Conservation (phyloP, 2,329 filamentous ascomycete species). For the Fusarium transvaalense region DNA sequence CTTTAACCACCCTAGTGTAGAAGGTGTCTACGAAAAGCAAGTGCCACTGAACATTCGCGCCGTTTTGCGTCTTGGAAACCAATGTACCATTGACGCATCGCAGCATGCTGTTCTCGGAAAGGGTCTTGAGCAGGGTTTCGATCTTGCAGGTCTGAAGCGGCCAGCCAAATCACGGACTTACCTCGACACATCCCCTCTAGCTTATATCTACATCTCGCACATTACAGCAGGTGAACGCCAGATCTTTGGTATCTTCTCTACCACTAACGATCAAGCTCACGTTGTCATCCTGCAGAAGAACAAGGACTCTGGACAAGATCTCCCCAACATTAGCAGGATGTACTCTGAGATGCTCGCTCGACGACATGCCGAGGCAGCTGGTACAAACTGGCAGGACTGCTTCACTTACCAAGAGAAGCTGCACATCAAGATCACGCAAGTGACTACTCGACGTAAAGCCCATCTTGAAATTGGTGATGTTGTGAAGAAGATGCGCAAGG, state of each 20-base stretch:
- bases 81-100: conserved; percentile 92
- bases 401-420: conserved; percentile 90
- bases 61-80: conserved; percentile 87
- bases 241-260: conserved; percentile 94
- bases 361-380: conserved; percentile 73
- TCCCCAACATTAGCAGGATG: conserved; percentile 91
- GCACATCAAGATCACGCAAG: conserved; percentile 86
- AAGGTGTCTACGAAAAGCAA: conserved; percentile 97
- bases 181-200: conserved; percentile 78
- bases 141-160: conserved; percentile 80
- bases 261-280: conserved; percentile 81
- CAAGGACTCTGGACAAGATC: conserved; percentile 80
- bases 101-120: conserved; percentile 92
- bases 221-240: conserved; percentile 91
- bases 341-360: conserved; percentile 82
- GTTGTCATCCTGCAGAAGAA: conserved; percentile 89
- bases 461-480: conserved; percentile 88
- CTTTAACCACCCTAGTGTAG: conserved; percentile 93
- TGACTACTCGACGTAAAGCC: conserved; percentile 90
- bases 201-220: conserved; percentile 93
- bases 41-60: conserved; percentile 89
- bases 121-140: conserved; percentile 93
- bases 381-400: conserved; percentile 80
- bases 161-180: conserved; percentile 76
- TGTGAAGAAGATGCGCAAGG: conserved; percentile 89